Evolutionary conservation across 1,284 basidiomycete species (phyloP), one percentile per base, ranked within the genome.

Genomic region (Vanrija humicola): DNA sequence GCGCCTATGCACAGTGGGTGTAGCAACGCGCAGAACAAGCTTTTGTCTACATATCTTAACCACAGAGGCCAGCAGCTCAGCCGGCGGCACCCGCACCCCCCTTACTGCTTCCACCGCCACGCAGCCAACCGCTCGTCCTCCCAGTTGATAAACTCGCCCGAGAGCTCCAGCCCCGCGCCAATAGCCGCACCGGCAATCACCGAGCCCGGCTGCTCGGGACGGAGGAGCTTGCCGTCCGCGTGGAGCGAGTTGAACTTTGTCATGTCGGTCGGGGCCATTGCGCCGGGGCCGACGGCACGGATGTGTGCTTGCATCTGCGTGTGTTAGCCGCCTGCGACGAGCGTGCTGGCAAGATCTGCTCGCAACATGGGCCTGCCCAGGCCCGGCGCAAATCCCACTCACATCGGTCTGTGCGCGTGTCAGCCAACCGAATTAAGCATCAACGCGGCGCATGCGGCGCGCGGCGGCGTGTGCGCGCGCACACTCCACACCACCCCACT

Each of bases 131-230:
- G 56, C 46, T 73, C 72, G 38, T 75, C 74, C 23, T 68, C 74
- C 79, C 80, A 82, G 50, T 76, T 74, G 46, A 81, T 58, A 50
- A 80, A 82, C 44, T 75, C 68, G n/a, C 81, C 81, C 8, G 70
- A 77, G 21, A 74, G 57, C 10, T 72, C 63, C 4, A 55, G 48
- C 2, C 61, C 61, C 2, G 63, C 68, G 1, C 75, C 80, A 2
- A 78, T 61, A 0, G 79, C 80, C 6, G 80, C 62, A 0, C 77
- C 78, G 6, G 81, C 80, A 28, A 82, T 72, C 2, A 79, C 78
- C 10, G 71, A 67, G 8, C 78, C 81, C 0, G 81, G 75, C 55
- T 75, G 65, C 38, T 77, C 70, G 1, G 81, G 76, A 3, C 64
- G 63, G 1, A 82, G 63, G 3, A 82, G 72, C 59, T 79, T 72